Evolutionary conservation across 768 basidiomycete species (phyloP).

Genomic region (Auriscalpium vulgare): DNA sequence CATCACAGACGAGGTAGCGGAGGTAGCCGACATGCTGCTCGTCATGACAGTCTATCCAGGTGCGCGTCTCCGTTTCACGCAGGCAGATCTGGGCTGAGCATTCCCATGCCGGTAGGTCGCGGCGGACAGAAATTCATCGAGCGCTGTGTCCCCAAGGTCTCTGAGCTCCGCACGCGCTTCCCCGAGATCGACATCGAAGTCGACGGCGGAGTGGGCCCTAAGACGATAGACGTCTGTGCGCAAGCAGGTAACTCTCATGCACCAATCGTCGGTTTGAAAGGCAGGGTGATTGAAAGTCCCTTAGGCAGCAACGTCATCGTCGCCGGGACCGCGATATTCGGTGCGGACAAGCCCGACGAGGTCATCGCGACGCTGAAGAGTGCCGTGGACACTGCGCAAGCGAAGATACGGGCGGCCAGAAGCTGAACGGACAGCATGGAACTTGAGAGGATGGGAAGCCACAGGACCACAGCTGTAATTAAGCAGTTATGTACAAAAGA

Average conservation of each 20-base stretch:
- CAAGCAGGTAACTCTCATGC: slow-evolving; percentile 57
- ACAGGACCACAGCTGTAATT: no score
- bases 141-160: slow-evolving; percentile 86
- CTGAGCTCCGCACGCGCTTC: slow-evolving; percentile 83
- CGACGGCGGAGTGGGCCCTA: slow-evolving; percentile 94
- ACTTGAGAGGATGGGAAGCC: no score
- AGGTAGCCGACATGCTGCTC: slow-evolving; percentile 86
- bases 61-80: slow-evolving; percentile 19
- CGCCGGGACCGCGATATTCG: slow-evolving; percentile 93
- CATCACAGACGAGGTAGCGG: slow-evolving; percentile 80
- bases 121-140: slow-evolving; percentile 97
- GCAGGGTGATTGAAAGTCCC: neutral
- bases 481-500: no score
- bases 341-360: slow-evolving; percentile 63
- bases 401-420: slow-evolving; percentile 25
- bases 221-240: slow-evolving; percentile 82
- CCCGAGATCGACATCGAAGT: slow-evolving; percentile 96
- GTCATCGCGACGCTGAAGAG: slow-evolving; percentile 71
- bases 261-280: neutral
- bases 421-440: neutral
- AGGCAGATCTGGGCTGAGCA: neutral
- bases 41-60: slow-evolving; percentile 99
- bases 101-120: slow-evolving; percentile 40
- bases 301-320: slow-evolving; percentile 97
- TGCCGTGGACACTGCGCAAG: slow-evolving; percentile 62